Percentiles rank a stretch among this genome's conserved stretches.
These are phyloP conservation scores for Amyloporia xantha DNA, from an alignment of 768 basidiomycete genomes.

Conservation along the genomic window DNA sequence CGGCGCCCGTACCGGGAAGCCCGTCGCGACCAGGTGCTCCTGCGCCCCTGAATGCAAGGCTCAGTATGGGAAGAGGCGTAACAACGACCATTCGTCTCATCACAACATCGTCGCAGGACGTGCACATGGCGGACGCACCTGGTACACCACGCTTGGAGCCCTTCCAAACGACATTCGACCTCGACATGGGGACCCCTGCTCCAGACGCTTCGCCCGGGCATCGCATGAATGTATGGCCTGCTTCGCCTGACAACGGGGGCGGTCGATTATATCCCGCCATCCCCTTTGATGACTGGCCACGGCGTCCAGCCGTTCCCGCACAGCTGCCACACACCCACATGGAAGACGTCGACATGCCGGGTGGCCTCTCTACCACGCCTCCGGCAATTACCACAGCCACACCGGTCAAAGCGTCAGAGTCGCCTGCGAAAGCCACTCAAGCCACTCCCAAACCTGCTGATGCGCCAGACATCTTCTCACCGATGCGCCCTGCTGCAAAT, in stretches of 20 bases:
- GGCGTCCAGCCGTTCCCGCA: constrained; percentile 3
- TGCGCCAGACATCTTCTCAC: constrained; percentile 36
- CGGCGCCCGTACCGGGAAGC: constrained; percentile 53
- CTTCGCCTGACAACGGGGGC: constrained; percentile 25
- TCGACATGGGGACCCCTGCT: constrained; percentile 52
- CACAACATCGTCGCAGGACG: constrained; percentile 16
- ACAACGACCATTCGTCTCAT: constrained; percentile 44
- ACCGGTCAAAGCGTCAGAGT: constrained; percentile 13
- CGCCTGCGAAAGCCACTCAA: constrained; percentile 22
- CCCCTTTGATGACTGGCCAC: constrained; percentile 26
- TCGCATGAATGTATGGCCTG: constrained; percentile 33
- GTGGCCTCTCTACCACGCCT: constrained; percentile 21
- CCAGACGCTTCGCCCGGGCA: constrained; percentile 10
- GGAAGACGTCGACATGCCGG: constrained; percentile 31
- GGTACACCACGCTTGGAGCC: constrained; percentile 61
- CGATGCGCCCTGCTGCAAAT: constrained; percentile 20
- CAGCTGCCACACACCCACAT: constrained; percentile 13
- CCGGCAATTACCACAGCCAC: constrained; percentile 18
- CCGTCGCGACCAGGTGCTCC: constrained; percentile 52
- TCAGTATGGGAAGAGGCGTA: constrained; percentile 42
- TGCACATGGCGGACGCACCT: constrained; percentile 10
- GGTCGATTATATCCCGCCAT: constrained; percentile 35
- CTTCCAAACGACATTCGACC: constrained; percentile 61
- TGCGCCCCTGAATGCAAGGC: constrained; percentile 52
- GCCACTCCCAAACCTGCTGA: constrained; percentile 27